These are phyloP conservation scores for Pistacia atlantica DNA, from an alignment of 345 rosid genomes.

Conservation along the genomic window DNA sequence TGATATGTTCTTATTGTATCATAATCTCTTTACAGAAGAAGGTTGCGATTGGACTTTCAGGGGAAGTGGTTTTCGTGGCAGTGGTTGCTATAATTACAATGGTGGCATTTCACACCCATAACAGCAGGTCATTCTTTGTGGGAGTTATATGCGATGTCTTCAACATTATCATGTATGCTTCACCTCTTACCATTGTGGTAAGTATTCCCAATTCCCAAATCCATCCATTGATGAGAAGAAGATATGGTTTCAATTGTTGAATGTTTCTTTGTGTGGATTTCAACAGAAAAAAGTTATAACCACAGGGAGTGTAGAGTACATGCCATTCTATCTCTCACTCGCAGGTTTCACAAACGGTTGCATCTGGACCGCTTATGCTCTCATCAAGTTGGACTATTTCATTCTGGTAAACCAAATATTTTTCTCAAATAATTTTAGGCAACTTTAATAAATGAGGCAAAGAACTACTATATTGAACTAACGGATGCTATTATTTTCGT, in stretches of 20 bases:
- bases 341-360: constrained; percentile 38
- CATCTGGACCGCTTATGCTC: constrained; percentile 43
- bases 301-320: constrained; percentile 56
- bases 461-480: neutral
- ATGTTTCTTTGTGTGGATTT: neutral
- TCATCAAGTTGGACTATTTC: constrained; percentile 40
- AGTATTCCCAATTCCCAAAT: neutral
- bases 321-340: constrained; percentile 47
- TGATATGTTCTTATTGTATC: too few species aligned
- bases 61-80: constrained; percentile 22
- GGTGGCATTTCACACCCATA: constrained; percentile 13
- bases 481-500: too few species aligned
- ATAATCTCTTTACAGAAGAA: constrained; percentile 26
- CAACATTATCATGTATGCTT: constrained; percentile 43
- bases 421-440: too few species aligned
- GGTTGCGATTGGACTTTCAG: constrained; percentile 13
- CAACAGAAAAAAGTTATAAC: constrained; percentile 41
- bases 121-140: constrained; percentile 22
- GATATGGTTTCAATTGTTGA: too few species aligned
- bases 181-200: constrained; percentile 32
- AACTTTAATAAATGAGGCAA: too few species aligned
- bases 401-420: constrained; percentile 31
- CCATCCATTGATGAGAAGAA: neutral
- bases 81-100: constrained; percentile 2
- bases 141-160: constrained; percentile 36